These are phyloP conservation scores for Cochlearia excelsa DNA, from an alignment of 345 rosid genomes.

Conservation along the genomic window DNA sequence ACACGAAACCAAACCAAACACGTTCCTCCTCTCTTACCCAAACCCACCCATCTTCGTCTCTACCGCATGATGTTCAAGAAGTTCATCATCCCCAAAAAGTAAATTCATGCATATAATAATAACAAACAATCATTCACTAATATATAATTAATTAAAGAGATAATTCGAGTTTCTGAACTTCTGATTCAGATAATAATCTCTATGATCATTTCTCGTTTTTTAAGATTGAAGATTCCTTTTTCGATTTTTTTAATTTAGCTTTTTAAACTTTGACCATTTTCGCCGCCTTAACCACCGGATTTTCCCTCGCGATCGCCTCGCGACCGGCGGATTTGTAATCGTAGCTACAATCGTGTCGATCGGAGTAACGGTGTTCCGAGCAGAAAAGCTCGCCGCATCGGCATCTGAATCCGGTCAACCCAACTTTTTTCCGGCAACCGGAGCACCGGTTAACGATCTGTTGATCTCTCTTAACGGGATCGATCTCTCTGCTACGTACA, in stretches of 20 bases:
- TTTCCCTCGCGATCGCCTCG: conserved; percentile 88
- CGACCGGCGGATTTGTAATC: conserved; percentile 92
- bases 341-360: conserved; percentile 90
- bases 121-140: no score
- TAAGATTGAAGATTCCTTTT: not conserved
- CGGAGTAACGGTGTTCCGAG: conserved; percentile 87
- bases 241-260: not conserved
- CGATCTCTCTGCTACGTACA: conserved; percentile 27
- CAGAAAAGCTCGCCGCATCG: conserved; percentile 95
- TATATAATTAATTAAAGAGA: no score
- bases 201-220: no score
- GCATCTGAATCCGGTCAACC: conserved; percentile 95
- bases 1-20: conserved; percentile 21
- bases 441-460: conserved; percentile 79
- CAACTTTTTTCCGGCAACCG: conserved; percentile 78
- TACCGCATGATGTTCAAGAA: no score
- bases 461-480: conserved; percentile 39
- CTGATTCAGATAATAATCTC: no score
- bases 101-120: no score
- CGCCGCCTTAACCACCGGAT: conserved; percentile 94
- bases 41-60: no score
- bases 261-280: conserved; percentile 81
- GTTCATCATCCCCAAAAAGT: no score
- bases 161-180: no score
- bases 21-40: no score